Base-by-base conservation (phyloP, 2,329 filamentous ascomycete species). In the Ascochyta fabae region DNA sequence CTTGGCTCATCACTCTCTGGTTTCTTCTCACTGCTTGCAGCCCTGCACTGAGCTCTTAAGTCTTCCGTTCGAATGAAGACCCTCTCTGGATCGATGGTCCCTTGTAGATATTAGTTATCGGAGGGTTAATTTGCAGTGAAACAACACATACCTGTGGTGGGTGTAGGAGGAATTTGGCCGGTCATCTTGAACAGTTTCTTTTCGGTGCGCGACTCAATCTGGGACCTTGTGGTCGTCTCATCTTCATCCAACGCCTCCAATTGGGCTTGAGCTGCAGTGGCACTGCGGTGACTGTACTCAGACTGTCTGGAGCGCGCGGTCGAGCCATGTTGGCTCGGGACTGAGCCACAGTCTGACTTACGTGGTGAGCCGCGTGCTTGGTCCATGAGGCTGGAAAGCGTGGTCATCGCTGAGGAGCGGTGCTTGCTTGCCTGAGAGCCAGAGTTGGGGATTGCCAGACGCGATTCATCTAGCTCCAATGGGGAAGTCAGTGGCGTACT, bases 191-290 rank as follows among this genome's bases (percentile, higher is more conserved):
- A 73, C 46, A 68, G 58, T 58, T 59, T 71, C 45, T 49, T 69
- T 64, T 80, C 78, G 1, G 62, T 65, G 27, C 67, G 69, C 22
- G 73, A 69, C 62, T 81, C 79, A 26, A 80, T 75, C 35, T 67
- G 64, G 13, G 66, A 77, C 50, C 79, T 73, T 10, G 62, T 60
- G 1, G 78, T 80, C 13, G 69, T 71, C 35, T 68, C 49, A 39
- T 74, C 64, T 34, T 72, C 55, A 15, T 60, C 56, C 34, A 72
- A 61, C 10, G 39, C 48, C 43, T 65, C 63, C 6, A 66, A 40
- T n/a, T 59, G 56, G 8, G 47, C 53, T 44, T 69, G 61, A 7
- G 41, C 53, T 12, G 58, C 56, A 5, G 29, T 24, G 5, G 48
- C 58, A 52, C 64, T 66, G 6, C 52, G 56, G 6, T 61, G 40